Percentiles rank a stretch among this genome's conserved stretches.
phyloP scores from a whole-genome alignment of 2,329 filamentous ascomycete species.

The Elsinoe fawcettii region DNA sequence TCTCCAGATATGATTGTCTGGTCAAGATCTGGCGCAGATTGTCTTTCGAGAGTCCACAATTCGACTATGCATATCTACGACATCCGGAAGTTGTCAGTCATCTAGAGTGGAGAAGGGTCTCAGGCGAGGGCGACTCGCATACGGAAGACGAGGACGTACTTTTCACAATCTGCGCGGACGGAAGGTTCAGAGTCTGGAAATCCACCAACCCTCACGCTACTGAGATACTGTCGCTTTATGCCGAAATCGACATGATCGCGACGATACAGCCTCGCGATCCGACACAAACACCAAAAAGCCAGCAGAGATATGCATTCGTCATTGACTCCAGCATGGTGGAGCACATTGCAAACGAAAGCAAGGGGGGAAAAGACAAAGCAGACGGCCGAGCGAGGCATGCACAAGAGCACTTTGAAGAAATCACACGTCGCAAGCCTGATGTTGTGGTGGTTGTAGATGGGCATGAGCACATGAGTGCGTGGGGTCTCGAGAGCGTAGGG shows the following conservation, averaged over 20 bases:
- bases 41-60: constrained; percentile 77
- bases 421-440: constrained; percentile 79
- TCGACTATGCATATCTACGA: constrained; percentile 84
- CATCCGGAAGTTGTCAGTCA: constrained; percentile 75
- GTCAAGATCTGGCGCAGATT: constrained; percentile 90
- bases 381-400: constrained; percentile 54
- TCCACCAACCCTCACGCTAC: constrained; percentile 63
- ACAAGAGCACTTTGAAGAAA: constrained; percentile 74
- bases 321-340: constrained; percentile 79
- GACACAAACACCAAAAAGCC: constrained; percentile 25
- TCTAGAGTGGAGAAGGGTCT: constrained; percentile 66
- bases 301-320: constrained; percentile 60
- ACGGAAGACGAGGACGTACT: constrained; percentile 62
- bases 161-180: constrained; percentile 81
- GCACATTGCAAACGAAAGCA: constrained; percentile 58
- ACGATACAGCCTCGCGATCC: constrained; percentile 52
- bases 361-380: constrained; percentile 30
- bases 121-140: constrained; percentile 54
- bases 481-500: constrained; percentile 82
- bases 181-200: constrained; percentile 74
- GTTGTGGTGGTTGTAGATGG: constrained; percentile 80
- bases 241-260: constrained; percentile 65
- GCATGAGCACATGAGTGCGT: constrained; percentile 79
- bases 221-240: constrained; percentile 71
- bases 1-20: constrained; percentile 68